Evolutionary conservation across 139 green algal genomes (phyloP), one percentile per base, ranked within the genome.

Genomic region (Nannochloris sp.): DNA sequence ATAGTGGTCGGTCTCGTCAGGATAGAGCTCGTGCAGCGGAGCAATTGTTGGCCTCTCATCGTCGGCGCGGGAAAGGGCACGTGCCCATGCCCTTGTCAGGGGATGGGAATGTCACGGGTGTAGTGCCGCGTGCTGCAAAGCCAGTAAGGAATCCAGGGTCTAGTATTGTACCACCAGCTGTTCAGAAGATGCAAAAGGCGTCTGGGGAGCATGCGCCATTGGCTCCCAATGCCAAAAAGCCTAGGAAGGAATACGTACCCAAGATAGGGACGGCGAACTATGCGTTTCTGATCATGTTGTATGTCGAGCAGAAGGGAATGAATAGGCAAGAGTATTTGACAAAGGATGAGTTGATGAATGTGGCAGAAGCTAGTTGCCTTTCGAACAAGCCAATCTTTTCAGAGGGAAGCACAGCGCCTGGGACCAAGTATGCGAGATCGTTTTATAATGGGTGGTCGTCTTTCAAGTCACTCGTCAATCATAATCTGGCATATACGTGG

Each of bases 281-380:
- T 59, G 82, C 82, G 40, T 88, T 92, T 66, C 43, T 92, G 14
- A 49, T 91, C 5, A 49, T 66, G 11, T 69, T 91, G 56, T 56
- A 70, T 17, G 49, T 68, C 45, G 71, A 60, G 12, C 64, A 73
- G 45, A 61, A 61, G 31, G 65, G 71, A 6, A 66, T 61, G 14
- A 30, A 64, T 16, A 40, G 36, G 40, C 14, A 40, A 46, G 20
- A 57, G n/a, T 53, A 61, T 28, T 64, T 87, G 58, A 70, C 60
- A 10, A 91, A 87, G 70, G n/a, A 53, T 5, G 78, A 79, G 49
- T 66, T 92, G 10, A 82, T 86, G 20, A 8, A 67, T 1, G 56
- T 65, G 17, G 75, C 85, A 10, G 79, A 89, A 62, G 65, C 61
- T 6, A 81, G 61, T 51, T 72, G 77, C 1, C 63, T 88, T 17